Evolutionary conservation across 805 yeast genomes (phyloP).

Genomic region (Lipomyces anomalus): DNA sequence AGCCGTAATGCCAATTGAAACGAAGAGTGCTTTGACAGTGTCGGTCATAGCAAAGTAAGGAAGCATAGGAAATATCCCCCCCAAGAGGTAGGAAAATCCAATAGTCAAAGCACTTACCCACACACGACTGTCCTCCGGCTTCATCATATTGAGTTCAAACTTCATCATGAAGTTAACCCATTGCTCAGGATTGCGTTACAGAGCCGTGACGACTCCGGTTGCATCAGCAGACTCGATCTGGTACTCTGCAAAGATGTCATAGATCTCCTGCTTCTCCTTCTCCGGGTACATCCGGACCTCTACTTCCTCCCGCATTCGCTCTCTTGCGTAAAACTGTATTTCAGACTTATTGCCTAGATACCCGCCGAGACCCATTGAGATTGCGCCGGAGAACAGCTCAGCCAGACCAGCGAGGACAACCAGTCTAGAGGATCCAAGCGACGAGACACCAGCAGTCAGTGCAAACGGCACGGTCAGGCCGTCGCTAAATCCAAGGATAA

Average conservation of each 20-base stretch:
- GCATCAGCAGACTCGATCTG: not conserved
- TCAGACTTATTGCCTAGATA: conserved; percentile 89
- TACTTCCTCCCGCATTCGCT: not conserved
- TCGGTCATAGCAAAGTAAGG: conserved; percentile 75
- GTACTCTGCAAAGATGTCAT: conserved; percentile 2
- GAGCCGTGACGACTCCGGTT: not conserved
- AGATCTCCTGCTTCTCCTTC: conserved; percentile 2
- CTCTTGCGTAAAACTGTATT: conserved; percentile 39
- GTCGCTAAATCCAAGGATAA: conserved; percentile 86
- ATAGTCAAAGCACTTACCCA: conserved; percentile 74
- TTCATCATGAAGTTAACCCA: conserved; percentile 67
- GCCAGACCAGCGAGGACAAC: conserved; percentile 97
- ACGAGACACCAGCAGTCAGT: conserved; percentile 86
- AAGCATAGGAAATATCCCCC: conserved; percentile 74
- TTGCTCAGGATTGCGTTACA: not conserved
- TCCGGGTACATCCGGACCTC: conserved; percentile 1
- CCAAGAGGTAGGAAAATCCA: conserved; percentile 71
- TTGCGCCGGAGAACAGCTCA: conserved; percentile 91
- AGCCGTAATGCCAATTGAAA: conserved; percentile 73
- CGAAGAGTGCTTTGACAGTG: conserved; percentile 70
- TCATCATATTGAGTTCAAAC: conserved; percentile 76
- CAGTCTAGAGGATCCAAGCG: conserved; percentile 77
- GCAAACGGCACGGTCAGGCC: conserved; percentile 97
- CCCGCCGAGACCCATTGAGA: conserved; percentile 96
- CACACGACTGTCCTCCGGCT: conserved; percentile 81